Base-by-base conservation (phyloP, 2,329 filamentous ascomycete genomes). In the Fusarium circinatum region DNA sequence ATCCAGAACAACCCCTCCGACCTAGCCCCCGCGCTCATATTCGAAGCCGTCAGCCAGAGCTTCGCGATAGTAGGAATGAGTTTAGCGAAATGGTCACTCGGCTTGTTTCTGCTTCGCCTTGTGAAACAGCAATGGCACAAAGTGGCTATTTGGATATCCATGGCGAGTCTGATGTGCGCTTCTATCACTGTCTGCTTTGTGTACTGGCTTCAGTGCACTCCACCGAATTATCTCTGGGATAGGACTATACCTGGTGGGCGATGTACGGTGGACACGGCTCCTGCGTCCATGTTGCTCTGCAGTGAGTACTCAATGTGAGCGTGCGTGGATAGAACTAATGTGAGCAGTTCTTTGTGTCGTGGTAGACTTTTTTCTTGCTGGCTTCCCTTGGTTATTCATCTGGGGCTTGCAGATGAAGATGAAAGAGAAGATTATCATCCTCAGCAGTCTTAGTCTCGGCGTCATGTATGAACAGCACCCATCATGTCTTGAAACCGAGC, bases 341-440 rank as follows among this genome's bases (percentile, higher is more conserved):
- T 1, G 11, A 3, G 10, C 8, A 76, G 73, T 76, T 28, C 39
- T 75, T 30, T 77, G 76, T 14, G 78, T 83, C 2, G 69, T 82
- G 12, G 76, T 78, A 52, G 83, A 85, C 65, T 83, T 85, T 55
- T 82, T 82, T 56, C 84, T 82, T 12, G 82, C 82, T 51, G 62
- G 79, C 0, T 83, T 85, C 9, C 85, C 85, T 0, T 86, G 85
- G 84, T 78, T 84, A 3, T 79, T 86, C 13, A 81, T 86, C 28
- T 85, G 84, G 83, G 80, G 81, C 1, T 67, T 86, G 13, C 82
- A 84, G 38, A 86, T 86, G 83, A 82, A 83, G 20, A 80, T 76
- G n/a, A 79, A 83, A 22, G 84, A 86, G 47, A 86, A 85, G 75
- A 79, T 85, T 30, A 79, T 84, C n/a, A 81, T 86, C 14, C 80